These are phyloP conservation scores for Cerrena zonata DNA, from an alignment of 1,284 basidiomycete species.

Conservation along the genomic window DNA sequence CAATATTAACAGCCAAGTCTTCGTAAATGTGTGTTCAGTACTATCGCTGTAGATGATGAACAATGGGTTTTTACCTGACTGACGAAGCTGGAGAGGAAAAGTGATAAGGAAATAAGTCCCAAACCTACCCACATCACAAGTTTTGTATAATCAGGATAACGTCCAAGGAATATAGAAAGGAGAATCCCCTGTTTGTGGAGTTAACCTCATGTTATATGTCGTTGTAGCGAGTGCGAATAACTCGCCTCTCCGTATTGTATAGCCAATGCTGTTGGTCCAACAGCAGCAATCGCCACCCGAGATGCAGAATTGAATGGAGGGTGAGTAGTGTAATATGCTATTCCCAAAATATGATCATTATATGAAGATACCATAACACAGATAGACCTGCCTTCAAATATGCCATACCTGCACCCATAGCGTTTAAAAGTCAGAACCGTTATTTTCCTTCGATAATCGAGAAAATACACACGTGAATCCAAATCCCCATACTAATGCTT, in stretches of 20 bases:
- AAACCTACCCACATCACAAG: conserved; percentile 21
- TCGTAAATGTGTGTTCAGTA: neutral
- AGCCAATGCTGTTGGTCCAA: conserved; percentile 19
- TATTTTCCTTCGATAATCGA: neutral
- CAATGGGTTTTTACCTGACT: conserved; percentile 13
- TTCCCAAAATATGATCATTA: neutral
- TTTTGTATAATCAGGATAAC: conserved; percentile 21
- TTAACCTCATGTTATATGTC: too few species aligned
- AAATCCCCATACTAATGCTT: conserved; percentile 7
- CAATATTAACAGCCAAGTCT: conserved; percentile 25
- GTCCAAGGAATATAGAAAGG: conserved; percentile 20
- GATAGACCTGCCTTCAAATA: conserved; percentile 16
- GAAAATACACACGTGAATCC: conserved; percentile 5
- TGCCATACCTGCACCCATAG: conserved; percentile 16
- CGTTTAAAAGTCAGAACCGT: neutral
- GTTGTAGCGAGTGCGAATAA: too few species aligned
- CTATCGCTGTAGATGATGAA: neutral
- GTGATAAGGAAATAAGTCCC: conserved; percentile 16
- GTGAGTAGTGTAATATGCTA: conserved; percentile 19
- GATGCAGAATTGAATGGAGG: conserved; percentile 19
- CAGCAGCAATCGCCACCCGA: conserved; percentile 16
- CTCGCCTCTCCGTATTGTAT: conserved; percentile 19
- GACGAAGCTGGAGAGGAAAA: conserved; percentile 24
- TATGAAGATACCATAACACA: neutral
- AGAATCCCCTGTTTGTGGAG: conserved; percentile 16